Evolutionary conservation across 352 stramenopile genomes (phyloP).

Genomic region (Bremia lactucae): DNA sequence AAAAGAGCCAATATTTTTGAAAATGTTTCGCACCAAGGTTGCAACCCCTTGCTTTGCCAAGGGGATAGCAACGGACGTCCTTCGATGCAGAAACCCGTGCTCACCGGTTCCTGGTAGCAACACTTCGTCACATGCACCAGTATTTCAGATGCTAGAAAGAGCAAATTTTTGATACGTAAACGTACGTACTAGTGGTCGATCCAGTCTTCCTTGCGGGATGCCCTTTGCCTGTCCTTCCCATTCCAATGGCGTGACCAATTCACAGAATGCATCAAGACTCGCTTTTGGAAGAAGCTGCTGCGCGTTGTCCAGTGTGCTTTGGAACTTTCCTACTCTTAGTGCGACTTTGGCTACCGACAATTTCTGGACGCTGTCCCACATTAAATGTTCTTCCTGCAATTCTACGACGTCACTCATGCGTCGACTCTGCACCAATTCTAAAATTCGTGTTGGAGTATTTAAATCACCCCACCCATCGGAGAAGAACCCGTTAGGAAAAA

Average conservation of each 20-base stretch:
- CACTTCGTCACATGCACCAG: conserved; percentile 22
- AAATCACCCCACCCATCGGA: conserved; percentile 72
- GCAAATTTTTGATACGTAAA: background rate
- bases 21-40: conserved; percentile 32
- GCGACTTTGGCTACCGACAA: conserved; percentile 27
- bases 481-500: conserved; percentile 78
- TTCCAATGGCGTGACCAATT: conserved; percentile 54
- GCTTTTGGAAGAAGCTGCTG: conserved; percentile 37
- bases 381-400: conserved; percentile 20
- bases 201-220: conserved; percentile 11
- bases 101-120: conserved; percentile 63
- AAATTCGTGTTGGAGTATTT: conserved; percentile 42
- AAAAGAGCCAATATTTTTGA: background rate
- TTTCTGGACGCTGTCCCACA: conserved; percentile 19
- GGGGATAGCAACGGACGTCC: conserved; percentile 47
- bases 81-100: conserved; percentile 67
- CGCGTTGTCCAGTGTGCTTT: conserved; percentile 48
- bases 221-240: conserved; percentile 20
- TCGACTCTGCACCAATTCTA: conserved; percentile 45
- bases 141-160: too few relatives aligned
- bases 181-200: conserved; percentile 34
- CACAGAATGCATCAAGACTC: conserved; percentile 53
- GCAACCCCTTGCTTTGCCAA: conserved; percentile 50
- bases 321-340: conserved; percentile 42
- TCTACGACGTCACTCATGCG: conserved; percentile 45